Evolutionary conservation across 208 protist species (phyloP), one percentile per base, ranked within the genome.

Genomic region (Naegleria gruberi): DNA sequence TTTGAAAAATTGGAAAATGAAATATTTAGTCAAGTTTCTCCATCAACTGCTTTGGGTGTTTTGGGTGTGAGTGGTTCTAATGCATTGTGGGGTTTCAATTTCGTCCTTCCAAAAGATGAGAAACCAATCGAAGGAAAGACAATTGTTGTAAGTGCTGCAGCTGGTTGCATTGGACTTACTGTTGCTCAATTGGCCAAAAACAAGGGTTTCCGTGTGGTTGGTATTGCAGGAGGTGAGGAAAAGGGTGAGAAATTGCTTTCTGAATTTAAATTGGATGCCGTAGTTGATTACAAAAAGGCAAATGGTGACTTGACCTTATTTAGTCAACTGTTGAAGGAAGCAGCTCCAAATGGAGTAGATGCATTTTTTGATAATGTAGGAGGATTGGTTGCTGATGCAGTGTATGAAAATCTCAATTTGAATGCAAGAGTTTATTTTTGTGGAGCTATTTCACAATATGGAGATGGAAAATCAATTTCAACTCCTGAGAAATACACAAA

Each of bases 291-390:
- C 90, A 92, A 94, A 37, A 93, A 89, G n/a, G 51, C 40, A 7
- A 83, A 44, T 83, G 46, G 34, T n/a, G 15, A 91, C 17, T 45
- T 42, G 34, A 30, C 42, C 23, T 85, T 92, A 8, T 57, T 92
- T 19, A 44, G 40, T 37, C 37, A 87, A 45, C 44, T 55, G 7
- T 40, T 95, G 7, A 26, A 84, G 10, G 90, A 94, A 15, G 57
- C 90, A 44, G 74, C 42, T 40, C 92, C 93, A 7, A 87, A 94
- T 42, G 93, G 93, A 34, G 74, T 95, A 37, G 93, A 95, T 90
- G 15, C 94, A 0, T 95, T 94, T 87, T 95, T 94, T 90, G 94
- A 95, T 37, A 95, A 95, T 90, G 94, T 95, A 43, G 94, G 94
- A 34, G 93, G 93, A 43, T 3, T 81, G n/a, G 43, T 73, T 42